Evolutionary conservation across 108 stramenopile species (phyloP), one percentile per base, ranked within the genome.

Genomic region (Parmales sp.): DNA sequence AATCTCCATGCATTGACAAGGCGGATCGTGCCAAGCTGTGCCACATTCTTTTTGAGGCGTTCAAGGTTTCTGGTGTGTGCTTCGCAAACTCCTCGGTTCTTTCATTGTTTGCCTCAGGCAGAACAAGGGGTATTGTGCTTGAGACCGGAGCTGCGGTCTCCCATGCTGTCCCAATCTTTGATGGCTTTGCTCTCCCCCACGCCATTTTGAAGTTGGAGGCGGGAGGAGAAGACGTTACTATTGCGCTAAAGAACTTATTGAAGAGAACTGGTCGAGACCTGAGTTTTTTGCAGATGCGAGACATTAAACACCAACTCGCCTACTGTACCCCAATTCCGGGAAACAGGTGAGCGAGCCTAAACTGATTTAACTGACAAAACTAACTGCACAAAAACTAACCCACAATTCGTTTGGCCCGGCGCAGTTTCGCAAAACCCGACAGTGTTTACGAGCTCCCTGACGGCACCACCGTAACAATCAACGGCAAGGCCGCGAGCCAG

Each of bases 391-490:
- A 50, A 23, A 23, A 23, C 49, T 20, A 5, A 9, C 49, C 49
- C 49, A 23, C n/a, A n/a, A n/a, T n/a, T n/a, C n/a, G n/a, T n/a
- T n/a, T 50, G 5, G 6, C 49, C 49, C 20, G 49, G 6, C 49
- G 20, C 6, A 22, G n/a, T 19, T 18, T 23, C 5, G 5, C 23
- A 7, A 7, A 6, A 7, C 6, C 9, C 7, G 71, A 69, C 9
- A 36, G 29, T n/a, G 69, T 72, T 66, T 75, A 75, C 50, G 74
- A 72, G 39, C 73, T 77, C 31, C 78, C 78, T 16, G 78, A 79
- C 60, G 78, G 78, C 19, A 74, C 38, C 19, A 71, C 68, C 4
- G 37, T 79, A 8, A 38, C 18, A 8, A 51, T 79, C 1, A 45
- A 50, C 65, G 45, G 39, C 37, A 43, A 37, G 28, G 48, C 51